phyloP scores from a whole-genome alignment of 495 filamentous ascomycete species.

The Tuber indicum region DNA sequence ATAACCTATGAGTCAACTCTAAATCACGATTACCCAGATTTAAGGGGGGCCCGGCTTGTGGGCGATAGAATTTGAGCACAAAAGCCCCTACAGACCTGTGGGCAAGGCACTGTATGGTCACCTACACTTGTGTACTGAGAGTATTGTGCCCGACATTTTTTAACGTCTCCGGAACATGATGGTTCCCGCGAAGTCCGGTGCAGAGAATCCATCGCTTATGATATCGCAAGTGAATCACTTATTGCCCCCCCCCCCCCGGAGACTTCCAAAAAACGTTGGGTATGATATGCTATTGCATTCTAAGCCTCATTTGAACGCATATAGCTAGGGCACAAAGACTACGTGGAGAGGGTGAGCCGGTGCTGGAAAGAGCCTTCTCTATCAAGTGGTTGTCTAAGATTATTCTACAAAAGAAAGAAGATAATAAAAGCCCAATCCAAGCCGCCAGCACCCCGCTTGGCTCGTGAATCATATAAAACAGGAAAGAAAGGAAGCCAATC shows the following conservation, averaged over 20 bases:
- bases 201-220: neutral
- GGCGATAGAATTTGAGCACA: neutral
- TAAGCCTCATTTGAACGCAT: neutral
- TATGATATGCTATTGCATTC: neutral
- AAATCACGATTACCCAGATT: neutral
- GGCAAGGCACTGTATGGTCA: neutral
- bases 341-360: neutral
- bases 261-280: neutral
- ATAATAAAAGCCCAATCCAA: conserved; percentile 1
- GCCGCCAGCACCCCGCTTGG: neutral
- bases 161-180: neutral
- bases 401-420: neutral
- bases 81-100: neutral
- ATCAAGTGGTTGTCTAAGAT: conserved; percentile 2
- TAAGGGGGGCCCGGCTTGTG: neutral
- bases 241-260: neutral
- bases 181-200: neutral
- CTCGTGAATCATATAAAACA: neutral
- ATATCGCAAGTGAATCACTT: neutral
- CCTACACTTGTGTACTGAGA: neutral
- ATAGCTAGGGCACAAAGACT: neutral
- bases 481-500: neutral
- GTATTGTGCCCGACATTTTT: neutral
- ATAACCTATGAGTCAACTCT: neutral
- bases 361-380: neutral